Evolutionary conservation across 164 flowering plant species (phyloP).

Genomic region (Umbilicus rupestris): DNA sequence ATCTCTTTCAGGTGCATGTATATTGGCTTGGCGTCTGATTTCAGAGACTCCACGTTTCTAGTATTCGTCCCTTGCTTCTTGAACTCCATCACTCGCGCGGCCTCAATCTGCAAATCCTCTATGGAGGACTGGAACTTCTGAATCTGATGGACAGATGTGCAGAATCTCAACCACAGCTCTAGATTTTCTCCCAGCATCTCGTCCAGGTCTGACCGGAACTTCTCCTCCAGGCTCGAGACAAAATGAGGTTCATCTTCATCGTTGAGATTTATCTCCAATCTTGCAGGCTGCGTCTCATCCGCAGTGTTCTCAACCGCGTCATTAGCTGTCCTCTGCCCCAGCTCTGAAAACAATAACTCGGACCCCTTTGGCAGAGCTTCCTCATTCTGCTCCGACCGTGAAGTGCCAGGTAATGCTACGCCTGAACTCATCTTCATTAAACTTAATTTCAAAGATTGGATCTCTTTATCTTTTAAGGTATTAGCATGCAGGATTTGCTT

Average conservation of each 20-base stretch:
- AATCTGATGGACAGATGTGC: conserved; percentile 57
- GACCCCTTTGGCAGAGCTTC: not conserved
- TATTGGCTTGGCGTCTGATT: conserved; percentile 38
- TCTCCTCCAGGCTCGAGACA: conserved; percentile 34
- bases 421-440: conserved; percentile 13
- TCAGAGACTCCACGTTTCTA: conserved; percentile 11
- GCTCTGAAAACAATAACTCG: not conserved
- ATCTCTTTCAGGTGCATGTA: conserved; percentile 58
- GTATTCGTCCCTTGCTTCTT: conserved; percentile 20
- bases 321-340: conserved; percentile 1
- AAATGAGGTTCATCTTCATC: conserved; percentile 15
- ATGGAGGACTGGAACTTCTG: conserved; percentile 47
- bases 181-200: conserved; percentile 58
- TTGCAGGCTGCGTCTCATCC: not conserved
- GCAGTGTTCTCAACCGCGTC: not conserved
- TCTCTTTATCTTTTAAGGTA: conserved; percentile 46
- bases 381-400: conserved; percentile 9
- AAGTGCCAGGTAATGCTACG: conserved; percentile 8
- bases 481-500: conserved; percentile 41
- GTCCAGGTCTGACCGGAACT: conserved; percentile 47
- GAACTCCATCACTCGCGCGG: conserved; percentile 19
- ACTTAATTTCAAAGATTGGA: conserved; percentile 26
- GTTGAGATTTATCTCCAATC: conserved; percentile 12
- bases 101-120: conserved; percentile 43
- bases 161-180: conserved; percentile 74